Evolutionary conservation across 169 alveolate species (phyloP).

Genomic region (Babesia gibsoni): DNA sequence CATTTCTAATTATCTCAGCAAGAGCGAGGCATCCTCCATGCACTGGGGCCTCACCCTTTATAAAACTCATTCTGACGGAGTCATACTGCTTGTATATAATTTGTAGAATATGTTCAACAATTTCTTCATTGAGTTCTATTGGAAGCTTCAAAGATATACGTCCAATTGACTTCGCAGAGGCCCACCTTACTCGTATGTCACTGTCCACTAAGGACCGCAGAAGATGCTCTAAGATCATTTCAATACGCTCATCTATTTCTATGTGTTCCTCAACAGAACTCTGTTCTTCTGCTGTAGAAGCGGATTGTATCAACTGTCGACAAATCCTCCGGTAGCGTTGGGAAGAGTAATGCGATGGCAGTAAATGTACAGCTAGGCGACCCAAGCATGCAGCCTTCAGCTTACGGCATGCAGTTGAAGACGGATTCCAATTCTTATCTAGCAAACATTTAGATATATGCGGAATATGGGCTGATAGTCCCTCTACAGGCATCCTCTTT

Average conservation of each 20-base stretch:
- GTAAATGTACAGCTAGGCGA: slow-evolving; percentile 40
- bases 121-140: slow-evolving; percentile 28
- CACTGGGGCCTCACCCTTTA: slow-evolving; percentile 49
- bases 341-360: slow-evolving; percentile 20
- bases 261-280: not conserved
- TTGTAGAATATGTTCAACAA: slow-evolving; percentile 31
- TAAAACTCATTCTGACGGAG: not conserved
- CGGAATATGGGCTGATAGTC: slow-evolving; percentile 5
- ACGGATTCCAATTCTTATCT: not conserved
- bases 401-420: slow-evolving; percentile 32
- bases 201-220: slow-evolving; percentile 13
- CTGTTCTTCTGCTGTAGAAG: not conserved
- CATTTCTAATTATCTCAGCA: slow-evolving; percentile 52
- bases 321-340: slow-evolving; percentile 29
- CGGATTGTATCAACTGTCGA: not conserved
- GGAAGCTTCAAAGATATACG: slow-evolving; percentile 37
- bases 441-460: slow-evolving; percentile 1
- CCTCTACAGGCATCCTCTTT: slow-evolving; percentile 26
- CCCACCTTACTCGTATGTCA: slow-evolving; percentile 64
- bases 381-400: slow-evolving; percentile 48
- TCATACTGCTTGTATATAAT: slow-evolving; percentile 15
- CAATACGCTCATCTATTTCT: slow-evolving; percentile 22
- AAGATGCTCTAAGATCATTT: slow-evolving; percentile 21
- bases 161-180: slow-evolving; percentile 57
- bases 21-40: slow-evolving; percentile 63